phyloP scores from a whole-genome alignment of 495 filamentous ascomycete species.

The Talaromyces ruber region DNA sequence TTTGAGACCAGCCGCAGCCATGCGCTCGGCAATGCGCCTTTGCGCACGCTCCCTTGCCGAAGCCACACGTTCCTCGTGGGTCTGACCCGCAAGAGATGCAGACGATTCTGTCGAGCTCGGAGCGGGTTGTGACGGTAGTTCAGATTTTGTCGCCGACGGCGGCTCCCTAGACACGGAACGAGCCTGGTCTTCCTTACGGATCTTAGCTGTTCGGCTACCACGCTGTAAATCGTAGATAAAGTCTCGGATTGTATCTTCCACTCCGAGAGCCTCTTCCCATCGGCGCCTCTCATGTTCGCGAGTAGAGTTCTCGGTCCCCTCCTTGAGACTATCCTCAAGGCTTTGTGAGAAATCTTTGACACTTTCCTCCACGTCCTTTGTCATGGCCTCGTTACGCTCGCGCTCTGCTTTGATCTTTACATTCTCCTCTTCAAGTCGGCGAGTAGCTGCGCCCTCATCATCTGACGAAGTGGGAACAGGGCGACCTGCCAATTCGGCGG shows the following conservation, averaged over 20 bases:
- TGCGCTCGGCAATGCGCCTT: slow-evolving; percentile 92
- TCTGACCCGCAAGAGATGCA: slow-evolving; percentile 57
- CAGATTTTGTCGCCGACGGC: slow-evolving; percentile 9
- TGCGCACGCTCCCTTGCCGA: slow-evolving; percentile 97
- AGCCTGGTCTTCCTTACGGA: slow-evolving; percentile 66
- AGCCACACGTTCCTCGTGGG: slow-evolving; percentile 85
- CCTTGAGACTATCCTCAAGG: slow-evolving; percentile 80
- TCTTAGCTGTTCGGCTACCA: slow-evolving; percentile 62
- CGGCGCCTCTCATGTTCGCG: slow-evolving; percentile 84
- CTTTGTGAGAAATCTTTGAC: slow-evolving; percentile 80
- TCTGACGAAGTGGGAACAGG: slow-evolving; percentile 53
- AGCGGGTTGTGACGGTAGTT: slow-evolving; percentile 25
- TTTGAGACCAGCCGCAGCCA: slow-evolving; percentile 88
- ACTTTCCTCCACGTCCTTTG: slow-evolving; percentile 92
- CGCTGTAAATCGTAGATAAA: slow-evolving; percentile 96
- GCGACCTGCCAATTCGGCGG: slow-evolving; percentile 83
- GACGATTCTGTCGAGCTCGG: slow-evolving; percentile 34
- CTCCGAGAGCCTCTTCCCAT: slow-evolving; percentile 95
- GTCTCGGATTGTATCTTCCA: slow-evolving; percentile 92
- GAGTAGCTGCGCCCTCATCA: slow-evolving; percentile 66
- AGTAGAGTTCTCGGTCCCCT: slow-evolving; percentile 58
- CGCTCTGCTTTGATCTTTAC: slow-evolving; percentile 70
- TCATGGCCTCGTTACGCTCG: slow-evolving; percentile 94
- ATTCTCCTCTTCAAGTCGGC: slow-evolving; percentile 81
- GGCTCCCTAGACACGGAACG: not conserved